These are phyloP conservation scores for Citrus unshiu DNA, from an alignment of 345 rosid genomes.

Conservation along the genomic window DNA sequence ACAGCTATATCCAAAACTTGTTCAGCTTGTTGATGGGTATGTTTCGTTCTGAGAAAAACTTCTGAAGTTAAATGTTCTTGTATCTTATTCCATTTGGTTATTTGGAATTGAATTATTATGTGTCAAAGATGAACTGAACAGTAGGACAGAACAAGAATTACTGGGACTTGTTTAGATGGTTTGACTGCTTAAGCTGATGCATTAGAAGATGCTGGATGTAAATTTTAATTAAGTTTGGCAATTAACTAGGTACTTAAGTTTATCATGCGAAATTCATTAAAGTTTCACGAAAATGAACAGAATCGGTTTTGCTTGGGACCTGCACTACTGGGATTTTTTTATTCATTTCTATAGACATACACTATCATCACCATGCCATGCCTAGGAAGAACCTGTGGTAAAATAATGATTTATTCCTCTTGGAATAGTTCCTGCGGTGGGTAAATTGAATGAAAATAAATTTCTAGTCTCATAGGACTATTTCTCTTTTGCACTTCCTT, in stretches of 20 bases:
- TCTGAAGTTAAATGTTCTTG: background rate
- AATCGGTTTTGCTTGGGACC: too few relatives aligned
- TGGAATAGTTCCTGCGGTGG: background rate
- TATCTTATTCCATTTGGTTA: background rate
- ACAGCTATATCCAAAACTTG: constrained; percentile 77
- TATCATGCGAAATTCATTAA: background rate
- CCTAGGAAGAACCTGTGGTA: background rate
- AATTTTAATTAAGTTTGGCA: background rate
- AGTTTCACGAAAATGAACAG: background rate
- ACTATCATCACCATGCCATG: background rate
- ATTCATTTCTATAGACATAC: background rate
- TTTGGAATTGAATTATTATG: background rate
- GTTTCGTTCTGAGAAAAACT: constrained; percentile 20
- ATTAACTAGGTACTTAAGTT: background rate
- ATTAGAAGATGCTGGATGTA: background rate
- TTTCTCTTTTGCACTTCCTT: background rate
- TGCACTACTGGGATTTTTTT: background rate
- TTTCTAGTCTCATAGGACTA: background rate
- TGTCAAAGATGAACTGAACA: background rate
- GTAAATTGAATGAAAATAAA: background rate
- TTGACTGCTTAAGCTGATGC: background rate
- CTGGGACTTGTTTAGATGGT: background rate
- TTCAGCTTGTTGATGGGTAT: constrained; percentile 84
- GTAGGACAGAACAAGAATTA: background rate
- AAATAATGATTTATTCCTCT: background rate